These are phyloP conservation scores for Geotrichum carabidarum DNA, from an alignment of 1,139 yeast genomes.

Conservation along the genomic window DNA sequence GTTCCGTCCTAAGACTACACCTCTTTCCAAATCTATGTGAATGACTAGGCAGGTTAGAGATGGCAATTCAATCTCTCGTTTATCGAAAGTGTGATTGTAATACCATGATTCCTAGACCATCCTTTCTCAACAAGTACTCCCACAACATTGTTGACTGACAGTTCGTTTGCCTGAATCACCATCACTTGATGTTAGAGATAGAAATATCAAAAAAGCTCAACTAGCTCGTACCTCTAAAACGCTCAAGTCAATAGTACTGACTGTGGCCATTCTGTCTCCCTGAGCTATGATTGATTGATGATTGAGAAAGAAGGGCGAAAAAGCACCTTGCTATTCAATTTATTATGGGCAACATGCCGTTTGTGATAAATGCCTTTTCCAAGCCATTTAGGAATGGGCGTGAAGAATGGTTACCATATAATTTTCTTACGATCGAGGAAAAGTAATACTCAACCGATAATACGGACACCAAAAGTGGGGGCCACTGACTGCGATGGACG, in stretches of 20 bases:
- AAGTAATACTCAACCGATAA: too few relatives aligned
- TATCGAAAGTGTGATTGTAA: background rate
- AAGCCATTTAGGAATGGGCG: background rate
- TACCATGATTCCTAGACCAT: constrained; percentile 9
- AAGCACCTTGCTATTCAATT: too few relatives aligned
- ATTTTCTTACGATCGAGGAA: too few relatives aligned
- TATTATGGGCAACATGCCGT: background rate
- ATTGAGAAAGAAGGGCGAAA: background rate
- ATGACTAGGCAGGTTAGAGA: background rate
- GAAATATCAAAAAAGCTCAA: too few relatives aligned
- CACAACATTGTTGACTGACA: background rate
- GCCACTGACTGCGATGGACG: too few relatives aligned
- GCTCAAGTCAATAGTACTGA: too few relatives aligned
- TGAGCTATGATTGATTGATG: background rate
- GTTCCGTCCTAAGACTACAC: constrained; percentile 20
- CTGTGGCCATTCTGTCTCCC: background rate
- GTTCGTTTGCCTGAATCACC: background rate
- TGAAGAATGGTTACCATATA: too few relatives aligned
- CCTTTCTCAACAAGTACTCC: constrained; percentile 16
- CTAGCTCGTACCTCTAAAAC: too few relatives aligned
- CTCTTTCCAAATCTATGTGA: constrained; percentile 10
- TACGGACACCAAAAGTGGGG: too few relatives aligned
- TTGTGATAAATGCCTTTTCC: background rate
- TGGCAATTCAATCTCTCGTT: too few relatives aligned
- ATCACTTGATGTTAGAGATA: too few relatives aligned